A percentile compares a stretch with the other conserved stretches of the same genome.
These are phyloP conservation scores for Herpetomonas tarakana DNA, from an alignment of 208 protist genomes.

Conservation along the genomic window DNA sequence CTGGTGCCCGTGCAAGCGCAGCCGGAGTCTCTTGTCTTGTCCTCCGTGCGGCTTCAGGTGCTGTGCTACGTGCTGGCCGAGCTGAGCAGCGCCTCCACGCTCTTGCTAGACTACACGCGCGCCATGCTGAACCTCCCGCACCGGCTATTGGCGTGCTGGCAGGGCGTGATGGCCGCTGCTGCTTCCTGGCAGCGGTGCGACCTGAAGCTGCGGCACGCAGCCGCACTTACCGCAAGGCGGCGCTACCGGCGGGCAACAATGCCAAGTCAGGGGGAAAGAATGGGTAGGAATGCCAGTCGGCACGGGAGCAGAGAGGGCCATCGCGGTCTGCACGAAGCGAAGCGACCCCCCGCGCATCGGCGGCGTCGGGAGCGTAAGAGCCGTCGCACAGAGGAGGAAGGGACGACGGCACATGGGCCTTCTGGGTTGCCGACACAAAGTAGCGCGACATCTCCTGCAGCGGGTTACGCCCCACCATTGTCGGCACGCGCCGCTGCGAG, in stretches of 20 bases:
- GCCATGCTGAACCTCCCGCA: slow-evolving; percentile 45
- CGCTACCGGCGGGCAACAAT: slow-evolving; percentile 5
- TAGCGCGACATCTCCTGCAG: too few relatives aligned
- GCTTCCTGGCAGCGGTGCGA: slow-evolving; percentile 21
- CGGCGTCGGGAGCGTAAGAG: too few relatives aligned
- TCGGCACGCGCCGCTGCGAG: too few relatives aligned
- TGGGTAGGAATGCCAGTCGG: too few relatives aligned
- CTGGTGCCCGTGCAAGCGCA: slow-evolving; percentile 1
- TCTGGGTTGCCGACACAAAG: too few relatives aligned
- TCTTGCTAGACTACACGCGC: slow-evolving; percentile 65
- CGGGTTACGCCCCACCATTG: too few relatives aligned
- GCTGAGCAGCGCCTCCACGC: slow-evolving; percentile 55
- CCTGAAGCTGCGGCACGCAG: slow-evolving; percentile 15
- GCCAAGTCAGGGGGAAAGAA: too few relatives aligned
- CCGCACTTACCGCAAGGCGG: background rate
- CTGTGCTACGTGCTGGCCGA: slow-evolving; percentile 67
- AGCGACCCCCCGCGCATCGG: too few relatives aligned
- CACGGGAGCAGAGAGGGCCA: too few relatives aligned
- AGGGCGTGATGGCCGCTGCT: slow-evolving; percentile 54
- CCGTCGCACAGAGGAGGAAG: too few relatives aligned
- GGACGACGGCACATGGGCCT: too few relatives aligned
- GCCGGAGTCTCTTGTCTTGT: slow-evolving; percentile 17
- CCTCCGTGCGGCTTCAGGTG: slow-evolving; percentile 45
- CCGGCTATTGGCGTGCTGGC: slow-evolving; percentile 51
- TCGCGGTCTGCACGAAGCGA: too few relatives aligned